A percentile compares a stretch with the other conserved stretches of the same genome.
Conservation (phyloP, 2,329 filamentous ascomycete species). For the Leptosphaerulina australis region DNA sequence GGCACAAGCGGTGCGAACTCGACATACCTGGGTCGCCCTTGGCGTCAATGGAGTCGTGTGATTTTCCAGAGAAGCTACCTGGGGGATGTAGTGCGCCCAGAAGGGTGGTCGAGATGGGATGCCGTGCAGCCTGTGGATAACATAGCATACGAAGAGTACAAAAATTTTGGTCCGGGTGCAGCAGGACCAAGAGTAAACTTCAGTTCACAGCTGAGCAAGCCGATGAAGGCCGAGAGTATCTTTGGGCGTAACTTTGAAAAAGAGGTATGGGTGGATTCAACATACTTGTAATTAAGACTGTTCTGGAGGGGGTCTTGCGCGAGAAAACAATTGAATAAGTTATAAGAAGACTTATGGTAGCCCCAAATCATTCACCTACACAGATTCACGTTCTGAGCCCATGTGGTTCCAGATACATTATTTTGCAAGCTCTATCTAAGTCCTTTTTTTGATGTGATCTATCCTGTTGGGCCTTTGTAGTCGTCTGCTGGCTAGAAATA, state of each 20-base stretch:
- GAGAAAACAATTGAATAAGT: no score
- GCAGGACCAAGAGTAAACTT: slow-evolving; percentile 10
- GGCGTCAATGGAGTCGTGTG: slow-evolving; percentile 56
- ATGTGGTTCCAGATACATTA: no score
- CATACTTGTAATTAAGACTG: slow-evolving; percentile 8
- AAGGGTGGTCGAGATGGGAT: slow-evolving; percentile 57
- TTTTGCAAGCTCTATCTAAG: no score
- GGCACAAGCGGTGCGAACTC: slow-evolving; percentile 43
- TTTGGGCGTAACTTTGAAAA: slow-evolving; percentile 22
- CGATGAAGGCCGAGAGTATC: slow-evolving; percentile 16
- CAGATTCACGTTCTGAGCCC: no score
- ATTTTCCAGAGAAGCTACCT: slow-evolving; percentile 58
- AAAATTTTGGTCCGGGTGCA: slow-evolving; percentile 27
- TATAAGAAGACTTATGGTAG: no score
- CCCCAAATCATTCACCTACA: no score
- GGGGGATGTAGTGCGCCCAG: slow-evolving; percentile 60
- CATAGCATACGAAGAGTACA: slow-evolving; percentile 25
- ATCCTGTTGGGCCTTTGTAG: no score
- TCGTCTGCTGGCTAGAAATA: no score
- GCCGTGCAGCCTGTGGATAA: slow-evolving; percentile 22
- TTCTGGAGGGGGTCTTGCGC: not conserved
- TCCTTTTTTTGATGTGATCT: no score
- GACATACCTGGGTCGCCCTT: slow-evolving; percentile 58
- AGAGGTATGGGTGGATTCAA: slow-evolving; percentile 27
- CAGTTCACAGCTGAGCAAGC: slow-evolving; percentile 14